A percentile compares a stretch with the other conserved stretches of the same genome.
Conservation (phyloP, 768 basidiomycete species). For the Suillus decipiens region DNA sequence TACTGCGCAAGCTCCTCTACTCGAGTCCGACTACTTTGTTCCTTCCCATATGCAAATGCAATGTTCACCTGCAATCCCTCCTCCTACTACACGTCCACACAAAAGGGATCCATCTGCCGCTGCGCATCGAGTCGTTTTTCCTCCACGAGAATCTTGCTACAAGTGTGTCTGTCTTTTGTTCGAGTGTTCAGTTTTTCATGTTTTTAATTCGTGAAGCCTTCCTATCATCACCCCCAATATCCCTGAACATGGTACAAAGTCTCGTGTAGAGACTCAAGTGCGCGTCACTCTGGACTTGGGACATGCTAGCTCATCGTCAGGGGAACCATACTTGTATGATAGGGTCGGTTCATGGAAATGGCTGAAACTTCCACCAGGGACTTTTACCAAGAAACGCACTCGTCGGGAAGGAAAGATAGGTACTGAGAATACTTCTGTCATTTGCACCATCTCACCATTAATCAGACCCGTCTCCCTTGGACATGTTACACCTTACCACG, state of each 20-base stretch:
- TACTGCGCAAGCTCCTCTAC: constrained; percentile 30
- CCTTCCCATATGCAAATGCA: constrained; percentile 41
- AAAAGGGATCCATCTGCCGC: constrained; percentile 51
- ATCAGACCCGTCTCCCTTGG: constrained; percentile 64
- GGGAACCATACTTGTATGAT: constrained; percentile 67
- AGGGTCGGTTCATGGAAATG: constrained; percentile 90
- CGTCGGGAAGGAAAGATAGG: constrained; percentile 85
- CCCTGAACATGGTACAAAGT: constrained; percentile 82
- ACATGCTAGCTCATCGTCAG: constrained; percentile 58
- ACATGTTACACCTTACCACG: constrained; percentile 71
- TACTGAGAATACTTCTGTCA: constrained; percentile 31
- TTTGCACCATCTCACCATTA: constrained; percentile 22
- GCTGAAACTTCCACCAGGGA: constrained; percentile 77
- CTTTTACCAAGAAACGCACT: constrained; percentile 81
- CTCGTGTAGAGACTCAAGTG: constrained; percentile 93
- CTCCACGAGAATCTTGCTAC: constrained; percentile 73
- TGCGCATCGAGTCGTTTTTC: constrained; percentile 64
- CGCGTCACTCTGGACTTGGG: constrained; percentile 81
- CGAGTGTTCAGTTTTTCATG: constrained; percentile 19
- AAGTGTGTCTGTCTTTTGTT: constrained; percentile 50
- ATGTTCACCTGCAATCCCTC: constrained; percentile 65
- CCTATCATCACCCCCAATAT: constrained; percentile 84
- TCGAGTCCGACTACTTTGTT: constrained; percentile 34
- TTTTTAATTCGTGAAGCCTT: constrained; percentile 48
- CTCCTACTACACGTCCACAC: constrained; percentile 60